These are phyloP conservation scores for Cavenderia fasciculata DNA, from an alignment of 78 protist species.

Conservation along the genomic window DNA sequence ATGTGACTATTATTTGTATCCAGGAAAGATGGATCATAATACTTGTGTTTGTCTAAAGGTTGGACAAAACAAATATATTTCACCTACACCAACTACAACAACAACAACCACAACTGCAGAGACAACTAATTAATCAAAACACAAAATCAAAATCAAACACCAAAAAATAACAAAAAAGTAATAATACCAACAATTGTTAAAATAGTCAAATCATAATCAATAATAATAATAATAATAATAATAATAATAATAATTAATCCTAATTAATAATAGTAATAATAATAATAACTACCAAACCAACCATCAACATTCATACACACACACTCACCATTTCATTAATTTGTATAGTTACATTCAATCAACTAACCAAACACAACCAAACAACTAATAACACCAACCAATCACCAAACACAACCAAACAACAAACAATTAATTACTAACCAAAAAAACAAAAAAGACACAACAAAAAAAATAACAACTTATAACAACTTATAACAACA, in stretches of 20 bases:
- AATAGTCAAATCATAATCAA: background rate
- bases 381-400: too few relatives aligned
- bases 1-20: slow-evolving; percentile 64
- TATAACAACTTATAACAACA: too few relatives aligned
- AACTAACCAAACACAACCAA: too few relatives aligned
- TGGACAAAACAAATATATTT: background rate
- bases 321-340: too few relatives aligned
- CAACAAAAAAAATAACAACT: background rate
- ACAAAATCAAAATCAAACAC: background rate
- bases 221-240: background rate
- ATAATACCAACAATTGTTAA: background rate
- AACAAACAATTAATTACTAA: too few relatives aligned
- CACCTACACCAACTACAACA: background rate
- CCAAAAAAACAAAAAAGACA: background rate
- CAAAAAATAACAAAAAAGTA: background rate
- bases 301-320: background rate
- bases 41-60: slow-evolving; percentile 67
- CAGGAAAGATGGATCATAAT: slow-evolving; percentile 82
- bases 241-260: background rate
- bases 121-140: background rate
- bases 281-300: background rate
- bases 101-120: background rate
- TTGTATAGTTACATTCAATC: too few relatives aligned
- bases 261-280: background rate
- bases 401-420: too few relatives aligned